Base-by-base conservation (phyloP, 768 basidiomycete genomes). In the Tulasnella calospora region DNA sequence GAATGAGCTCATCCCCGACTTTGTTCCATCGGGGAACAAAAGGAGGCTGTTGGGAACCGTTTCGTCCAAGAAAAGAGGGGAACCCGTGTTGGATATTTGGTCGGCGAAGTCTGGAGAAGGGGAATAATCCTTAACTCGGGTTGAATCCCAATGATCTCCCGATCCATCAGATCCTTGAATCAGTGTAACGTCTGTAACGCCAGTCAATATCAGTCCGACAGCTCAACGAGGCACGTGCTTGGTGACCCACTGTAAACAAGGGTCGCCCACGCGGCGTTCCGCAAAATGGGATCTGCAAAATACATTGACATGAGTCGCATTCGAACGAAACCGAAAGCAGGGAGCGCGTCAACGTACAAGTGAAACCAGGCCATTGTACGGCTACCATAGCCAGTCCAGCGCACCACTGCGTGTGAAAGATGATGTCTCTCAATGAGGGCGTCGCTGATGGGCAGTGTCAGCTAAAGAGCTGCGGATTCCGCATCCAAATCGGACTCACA, bases 311-410 rank as follows among this genome's bases (percentile, higher is more conserved):
- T 76, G 2, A 73, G 33, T 71, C 76, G 69, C 72, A 35, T 33
- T 36, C 17, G 23, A 23, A 10, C 8, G 67, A 9, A 21, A 76
- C 46, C 72, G 36, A 77, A 46, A 72, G 19, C 44, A 73, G 27
- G 71, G 33, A 35, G 41, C 30, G 19, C n/a, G 74, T 19, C 46
- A 57, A 23, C 92, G 81, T 81, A 96, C 96, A 99, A 79, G 92
- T 88, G 84, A 96, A 98, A 21, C 87, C 86, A 0, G 98, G 97
- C 97, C 97, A 99, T 83, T 94, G 89, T 30, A 99, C 95, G 44
- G 97, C 94, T 76, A 99, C 91, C 93, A 98, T 96, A 41, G 90
- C 91, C 19, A 99, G 86, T 41, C 92, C 89, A 12, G 84, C 82
- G 76, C 81, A 78, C 92, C 94, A 98, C 81, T 98, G 96, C 0